These are phyloP conservation scores for Aristolochia contorta DNA, from an alignment of 164 flowering plant genomes.

Conservation along the genomic window DNA sequence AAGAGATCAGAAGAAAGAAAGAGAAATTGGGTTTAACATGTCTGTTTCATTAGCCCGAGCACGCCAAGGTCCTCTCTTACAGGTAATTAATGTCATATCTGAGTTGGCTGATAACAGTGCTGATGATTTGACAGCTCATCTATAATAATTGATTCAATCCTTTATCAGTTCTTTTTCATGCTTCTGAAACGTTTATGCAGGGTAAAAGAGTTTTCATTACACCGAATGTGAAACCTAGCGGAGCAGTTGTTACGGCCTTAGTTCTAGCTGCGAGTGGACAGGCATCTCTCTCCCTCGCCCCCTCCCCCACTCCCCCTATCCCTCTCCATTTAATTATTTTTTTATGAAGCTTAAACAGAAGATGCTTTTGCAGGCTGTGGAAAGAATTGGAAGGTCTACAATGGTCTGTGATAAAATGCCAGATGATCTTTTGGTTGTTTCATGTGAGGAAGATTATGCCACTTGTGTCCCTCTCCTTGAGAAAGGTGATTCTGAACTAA, in stretches of 20 bases:
- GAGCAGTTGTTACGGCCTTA: slow-evolving; percentile 53
- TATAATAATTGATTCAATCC: background rate
- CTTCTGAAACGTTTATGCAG: slow-evolving; percentile 29
- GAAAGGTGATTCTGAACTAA: slow-evolving; percentile 35
- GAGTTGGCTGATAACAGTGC: background rate
- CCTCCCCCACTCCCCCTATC: background rate
- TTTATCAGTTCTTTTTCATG: background rate
- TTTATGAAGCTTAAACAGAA: background rate
- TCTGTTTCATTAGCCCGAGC: slow-evolving; percentile 67
- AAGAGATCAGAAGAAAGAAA: slow-evolving; percentile 84
- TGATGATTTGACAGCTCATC: background rate
- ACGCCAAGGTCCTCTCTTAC: slow-evolving; percentile 53
- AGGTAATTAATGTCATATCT: slow-evolving; percentile 20
- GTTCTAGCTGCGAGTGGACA: slow-evolving; percentile 76
- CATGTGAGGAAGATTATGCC: slow-evolving; percentile 82
- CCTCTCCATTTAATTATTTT: background rate
- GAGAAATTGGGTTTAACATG: slow-evolving; percentile 81
- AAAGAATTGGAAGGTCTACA: slow-evolving; percentile 53
- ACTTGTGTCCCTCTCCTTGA: slow-evolving; percentile 67
- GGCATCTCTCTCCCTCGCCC: slow-evolving; percentile 28
- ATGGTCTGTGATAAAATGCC: slow-evolving; percentile 41
- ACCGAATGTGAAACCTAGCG: slow-evolving; percentile 67
- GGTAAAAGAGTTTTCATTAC: slow-evolving; percentile 69
- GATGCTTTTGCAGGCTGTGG: slow-evolving; percentile 40
- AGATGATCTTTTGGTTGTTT: slow-evolving; percentile 58